A percentile compares a stretch with the other conserved stretches of the same genome.
phyloP scores from a whole-genome alignment of 495 filamentous ascomycete species.

The Trichocladium antarcticum region DNA sequence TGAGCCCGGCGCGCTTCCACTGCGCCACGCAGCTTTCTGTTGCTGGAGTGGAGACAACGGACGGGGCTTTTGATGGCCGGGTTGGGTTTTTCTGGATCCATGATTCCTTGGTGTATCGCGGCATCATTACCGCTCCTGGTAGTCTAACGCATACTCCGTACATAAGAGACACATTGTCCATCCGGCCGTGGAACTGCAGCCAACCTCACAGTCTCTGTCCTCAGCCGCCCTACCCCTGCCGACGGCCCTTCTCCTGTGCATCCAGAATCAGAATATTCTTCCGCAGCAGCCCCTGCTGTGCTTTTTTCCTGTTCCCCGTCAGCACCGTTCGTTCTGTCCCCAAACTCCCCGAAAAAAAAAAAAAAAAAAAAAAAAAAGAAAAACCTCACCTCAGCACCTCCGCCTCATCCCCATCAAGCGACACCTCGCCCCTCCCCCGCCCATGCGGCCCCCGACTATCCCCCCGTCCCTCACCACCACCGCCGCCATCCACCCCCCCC shows the following conservation, averaged over 20 bases:
- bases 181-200: too few species aligned
- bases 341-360: not conserved
- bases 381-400: constrained; percentile 32
- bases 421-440: constrained; percentile 17
- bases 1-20: not conserved
- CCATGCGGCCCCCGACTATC: constrained; percentile 7
- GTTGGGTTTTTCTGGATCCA: too few species aligned
- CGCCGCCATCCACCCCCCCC: not conserved
- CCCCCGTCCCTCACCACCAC: not conserved
- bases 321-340: not conserved
- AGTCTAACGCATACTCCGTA: too few species aligned
- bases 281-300: constrained; percentile 22
- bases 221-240: constrained; percentile 2
- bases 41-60: not conserved
- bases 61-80: too few species aligned
- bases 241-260: constrained; percentile 20
- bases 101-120: too few species aligned
- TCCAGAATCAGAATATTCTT: constrained; percentile 27
- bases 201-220: too few species aligned
- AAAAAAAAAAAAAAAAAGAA: not conserved
- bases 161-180: too few species aligned
- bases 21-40: not conserved
- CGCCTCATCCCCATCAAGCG: constrained; percentile 25
- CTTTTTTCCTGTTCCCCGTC: constrained; percentile 21
- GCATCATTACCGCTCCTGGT: too few species aligned